Base-by-base conservation (phyloP, 2,329 filamentous ascomycete genomes). In the Mollisiaceae sp. region DNA sequence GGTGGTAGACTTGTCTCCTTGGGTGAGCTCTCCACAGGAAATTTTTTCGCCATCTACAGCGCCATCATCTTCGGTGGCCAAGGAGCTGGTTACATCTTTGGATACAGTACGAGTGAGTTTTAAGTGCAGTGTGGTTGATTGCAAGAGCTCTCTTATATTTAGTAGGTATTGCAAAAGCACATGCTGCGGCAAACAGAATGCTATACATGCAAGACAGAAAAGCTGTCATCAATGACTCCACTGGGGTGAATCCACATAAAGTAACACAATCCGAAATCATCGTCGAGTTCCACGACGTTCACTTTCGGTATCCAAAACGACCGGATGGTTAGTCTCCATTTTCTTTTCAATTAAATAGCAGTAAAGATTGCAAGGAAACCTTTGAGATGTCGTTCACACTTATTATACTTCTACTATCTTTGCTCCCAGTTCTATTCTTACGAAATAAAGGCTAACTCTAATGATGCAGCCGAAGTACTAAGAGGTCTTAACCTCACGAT, bases 11-110 rank as follows among this genome's bases (percentile, higher is more conserved):
- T 83, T 9, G 72, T 82, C 2, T 75, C 73, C 4, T 75, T 70
- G 1, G 70, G 67, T 6, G 79, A 83, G 66, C 79, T 79, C 55
- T 69, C 75, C 24, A 73, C 74, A 1, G 66, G 74, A 8, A 75
- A 82, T 22, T 86, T 86, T 72, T 86, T 85, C 70, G 79, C 83
- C 1, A 79, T 83, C 2, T 85, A 82, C 66, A 79, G 82, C 27
- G 78, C 81, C 0, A 78, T 85, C 32, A 77, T 86, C 2, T 50
- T 59, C 4, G 61, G 61, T 12, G 52, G 38, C 14, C 52, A 63
- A 22, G 52, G 20, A 47, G 52, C 61, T 14, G 61, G 61, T 11
- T 59, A 35, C 27, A 20, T 63, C 8, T 63, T 63, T 32, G 61
- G 54, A 12, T 52, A 45, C 61, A 63, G 38, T 27, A 47, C 11